Evolutionary conservation across 2,329 filamentous ascomycete genomes (phyloP), one percentile per base, ranked within the genome.

Genomic region (Aureobasidium melanogenum): DNA sequence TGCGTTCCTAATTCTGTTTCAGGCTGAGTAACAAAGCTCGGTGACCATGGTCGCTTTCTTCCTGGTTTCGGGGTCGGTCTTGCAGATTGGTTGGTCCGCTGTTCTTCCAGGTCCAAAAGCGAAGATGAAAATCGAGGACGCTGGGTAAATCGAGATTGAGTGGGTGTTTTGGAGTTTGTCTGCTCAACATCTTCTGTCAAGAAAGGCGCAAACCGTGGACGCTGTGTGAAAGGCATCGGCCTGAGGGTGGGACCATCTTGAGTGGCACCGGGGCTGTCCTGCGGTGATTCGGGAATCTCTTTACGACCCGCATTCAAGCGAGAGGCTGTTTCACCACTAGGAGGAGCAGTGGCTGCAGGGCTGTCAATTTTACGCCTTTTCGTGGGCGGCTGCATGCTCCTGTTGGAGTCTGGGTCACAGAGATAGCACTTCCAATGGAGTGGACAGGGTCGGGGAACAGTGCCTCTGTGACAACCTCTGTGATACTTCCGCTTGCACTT

Each of bases 401-500:
- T 17, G 17, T 8, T 32, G 24, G 56, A 30, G 15, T 30, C 10
- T 1, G 22, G 7, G 4, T 30, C 12, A 34, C 56, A 59, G 34
- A 32, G 24, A 36, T 50, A 50, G n/a, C 56, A 59, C 26, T 8
- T 59, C 50, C 48, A 55, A 17, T 44, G 12, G 6, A 32, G 48
- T 28, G 36, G 36, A 22, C 57, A 38, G n/a, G 50, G 14, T 12
- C 30, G 8, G 22, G 50, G 17, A 1, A 61, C 26, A 22, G n/a
- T 6, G 41, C 70, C 70, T 36, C 64, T 69, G 55, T 71, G 69
- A 59, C 74, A 76, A 19, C 68, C 67, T 39, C 69, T 67, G 63
- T 76, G 75, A 57, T 73, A 76, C 6, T 63, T 63, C 26, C 69
- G 67, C 5, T 60, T 60, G 63, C 75, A 76, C 5, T 64, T 64